Base-by-base conservation (phyloP, 768 basidiomycete species). In the Ramaria rubella region DNA sequence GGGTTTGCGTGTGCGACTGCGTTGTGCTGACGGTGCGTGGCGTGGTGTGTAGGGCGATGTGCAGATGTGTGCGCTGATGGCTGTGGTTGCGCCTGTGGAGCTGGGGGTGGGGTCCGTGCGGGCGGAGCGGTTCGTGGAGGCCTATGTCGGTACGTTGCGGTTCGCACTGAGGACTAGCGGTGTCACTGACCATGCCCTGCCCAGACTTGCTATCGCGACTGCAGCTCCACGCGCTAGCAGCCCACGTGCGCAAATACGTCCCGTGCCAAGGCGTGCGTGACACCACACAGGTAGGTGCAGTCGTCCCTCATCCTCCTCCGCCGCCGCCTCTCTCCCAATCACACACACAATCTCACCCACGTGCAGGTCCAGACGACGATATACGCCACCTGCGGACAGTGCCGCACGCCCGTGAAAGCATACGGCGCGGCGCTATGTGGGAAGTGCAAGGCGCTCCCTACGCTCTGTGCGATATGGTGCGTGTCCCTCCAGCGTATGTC, bases 61-160 rank as follows among this genome's bases (percentile, higher is more conserved):
- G 1, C 90, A 90, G 63, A 87, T 83, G 76, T 90, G 88, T 68
- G 81, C 87, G 1, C 80, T 87, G 76, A 65, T 92, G 15, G 74
- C 80, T 3, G 63, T 87, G 1, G 70, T 91, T 19, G 86, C 83
- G 6, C 73, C 77, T 0, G 62, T 73, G 43, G 86, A 90, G 63
- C 70, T 93, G 42, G 61, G 64, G 34, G 66, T 88, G n/a, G 67
- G 72, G 1, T 65, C 68, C 21, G 65, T 63, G 45, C 72, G 83
- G 44, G 70, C 71, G 24, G 63, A 73, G 19, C 74, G 77, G 24
- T 85, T 90, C 57, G 64, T 89, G 17, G 84, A 88, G 58, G 72
- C 84, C 0, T 92, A 92, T 64, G 76, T 89, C 14, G 90, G 90
- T 90, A 55, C 30, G 79, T 68, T 19, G 1, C 21, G 2, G 12